Base-by-base conservation (phyloP, 2,329 filamentous ascomycete species). In the Diaporthe citrichinensis region DNA sequence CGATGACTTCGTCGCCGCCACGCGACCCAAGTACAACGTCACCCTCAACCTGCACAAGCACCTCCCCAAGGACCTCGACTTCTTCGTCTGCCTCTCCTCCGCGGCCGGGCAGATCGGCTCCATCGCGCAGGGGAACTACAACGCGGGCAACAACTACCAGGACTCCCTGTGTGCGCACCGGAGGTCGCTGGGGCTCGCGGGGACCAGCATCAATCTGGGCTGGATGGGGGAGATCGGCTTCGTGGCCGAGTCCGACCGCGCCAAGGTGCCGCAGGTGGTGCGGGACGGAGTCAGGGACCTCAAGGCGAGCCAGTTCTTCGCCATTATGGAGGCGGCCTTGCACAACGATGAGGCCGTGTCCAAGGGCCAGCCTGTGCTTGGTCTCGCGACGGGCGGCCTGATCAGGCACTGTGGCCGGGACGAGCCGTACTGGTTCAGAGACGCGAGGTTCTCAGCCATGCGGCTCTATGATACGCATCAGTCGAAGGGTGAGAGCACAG, bases 51-150 rank as follows among this genome's bases (percentile, higher is more conserved):
- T 82, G 53, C 79, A 81, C 77, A 74, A 77, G 28, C 76, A 78
- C 61, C 72, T 81, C 46, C 80, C 80, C n/a, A 78, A 78, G 62
- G 78, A 81, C 41, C 79, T 81, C 39, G 81, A 82, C 76, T 81
- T 82, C 78, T 81, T 81, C 69, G 77, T 82, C 55, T 78, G 77
- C 12, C 75, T 81, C 41, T 81, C 80, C 4, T 81, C 80, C 7
- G 75, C 79, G 8, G 79, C 80, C 12, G 81, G 81, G 1, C 79
- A 81, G 69, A 80, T 82, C 39, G 81, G 80, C 17, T 81, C 80
- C 25, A 80, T 80, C 51, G 81, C 80, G n/a, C 80, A 82, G 76
- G 79, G 79, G 51, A 80, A 81, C 49, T 81, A 82, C 77, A 81
- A 81, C 72, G 77, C 80, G 36, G 80, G 80, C 39, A 81, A 81